phyloP scores from a whole-genome alignment of 352 stramenopile genomes.

The Phytophthora cajani region DNA sequence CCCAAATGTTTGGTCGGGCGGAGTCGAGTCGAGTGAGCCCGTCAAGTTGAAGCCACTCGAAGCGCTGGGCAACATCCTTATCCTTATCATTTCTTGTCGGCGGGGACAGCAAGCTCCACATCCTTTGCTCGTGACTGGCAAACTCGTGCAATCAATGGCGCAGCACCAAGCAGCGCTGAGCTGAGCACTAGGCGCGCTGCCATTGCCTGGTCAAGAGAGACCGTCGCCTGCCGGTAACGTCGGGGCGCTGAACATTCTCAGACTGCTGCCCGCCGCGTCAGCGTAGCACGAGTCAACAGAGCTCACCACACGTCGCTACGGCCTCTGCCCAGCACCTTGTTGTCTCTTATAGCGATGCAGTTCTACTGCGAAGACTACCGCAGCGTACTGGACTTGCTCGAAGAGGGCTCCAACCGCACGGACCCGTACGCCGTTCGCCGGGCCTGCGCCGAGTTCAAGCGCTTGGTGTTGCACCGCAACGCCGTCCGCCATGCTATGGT shows the following conservation, averaged over 20 bases:
- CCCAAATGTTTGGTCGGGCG: neutral
- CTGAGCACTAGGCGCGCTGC: neutral
- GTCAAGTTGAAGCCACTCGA: neutral
- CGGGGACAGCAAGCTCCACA: neutral
- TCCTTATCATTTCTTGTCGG: slow-evolving; percentile 4
- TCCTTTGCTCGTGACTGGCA: neutral
- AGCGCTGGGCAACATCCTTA: neutral
- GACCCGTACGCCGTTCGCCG: slow-evolving; percentile 64
- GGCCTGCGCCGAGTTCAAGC: slow-evolving; percentile 58
- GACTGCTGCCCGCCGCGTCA: neutral
- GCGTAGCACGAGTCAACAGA: slow-evolving; percentile 10
- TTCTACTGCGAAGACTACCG: slow-evolving; percentile 59
- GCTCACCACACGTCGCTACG: neutral
- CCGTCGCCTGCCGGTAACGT: slow-evolving; percentile 25
- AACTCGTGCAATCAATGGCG: neutral
- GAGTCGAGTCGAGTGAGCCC: neutral
- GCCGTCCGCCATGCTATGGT: slow-evolving; percentile 41
- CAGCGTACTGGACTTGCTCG: slow-evolving; percentile 44
- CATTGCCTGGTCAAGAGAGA: slow-evolving; percentile 1
- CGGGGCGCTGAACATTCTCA: slow-evolving; percentile 25
- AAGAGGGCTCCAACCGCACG: slow-evolving; percentile 20
- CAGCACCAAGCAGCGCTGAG: neutral
- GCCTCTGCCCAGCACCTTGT: neutral
- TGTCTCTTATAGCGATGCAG: slow-evolving; percentile 43
- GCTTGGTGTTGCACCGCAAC: slow-evolving; percentile 46